phyloP scores from a whole-genome alignment of 345 rosid genomes.

The Jatropha curcas region DNA sequence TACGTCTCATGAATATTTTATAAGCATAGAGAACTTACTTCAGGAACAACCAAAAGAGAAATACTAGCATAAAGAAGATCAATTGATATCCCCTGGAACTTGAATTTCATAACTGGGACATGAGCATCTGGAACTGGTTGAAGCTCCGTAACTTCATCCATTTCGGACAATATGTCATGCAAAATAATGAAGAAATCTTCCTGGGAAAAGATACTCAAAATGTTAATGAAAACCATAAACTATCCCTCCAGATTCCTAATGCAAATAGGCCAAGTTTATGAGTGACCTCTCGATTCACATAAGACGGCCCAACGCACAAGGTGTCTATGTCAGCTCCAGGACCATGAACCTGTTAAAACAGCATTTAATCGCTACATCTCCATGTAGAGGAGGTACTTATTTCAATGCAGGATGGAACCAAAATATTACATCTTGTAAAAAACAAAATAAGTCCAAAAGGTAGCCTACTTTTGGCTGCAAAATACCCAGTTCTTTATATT shows the following conservation, averaged over 20 bases:
- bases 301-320: conserved; percentile 93
- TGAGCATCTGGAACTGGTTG: conserved; percentile 36
- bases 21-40: conserved; percentile 20
- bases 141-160: conserved; percentile 35
- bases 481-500: background rate
- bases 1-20: background rate
- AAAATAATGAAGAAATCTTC: conserved; percentile 35
- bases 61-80: conserved; percentile 39
- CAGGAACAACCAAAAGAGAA: conserved; percentile 34
- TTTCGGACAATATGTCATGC: conserved; percentile 29
- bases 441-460: background rate
- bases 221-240: background rate
- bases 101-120: conserved; percentile 37
- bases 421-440: background rate
- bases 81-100: conserved; percentile 35
- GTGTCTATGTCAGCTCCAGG: conserved; percentile 94
- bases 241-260: background rate
- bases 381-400: background rate
- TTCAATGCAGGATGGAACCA: background rate
- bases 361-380: background rate
- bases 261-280: conserved; percentile 8
- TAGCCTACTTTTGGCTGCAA: background rate
- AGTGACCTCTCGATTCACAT: conserved; percentile 79
- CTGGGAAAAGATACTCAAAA: conserved; percentile 4
- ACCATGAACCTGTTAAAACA: conserved; percentile 67